Base-by-base conservation (phyloP, 257 asterid species). In the Jacaranda copaia region DNA sequence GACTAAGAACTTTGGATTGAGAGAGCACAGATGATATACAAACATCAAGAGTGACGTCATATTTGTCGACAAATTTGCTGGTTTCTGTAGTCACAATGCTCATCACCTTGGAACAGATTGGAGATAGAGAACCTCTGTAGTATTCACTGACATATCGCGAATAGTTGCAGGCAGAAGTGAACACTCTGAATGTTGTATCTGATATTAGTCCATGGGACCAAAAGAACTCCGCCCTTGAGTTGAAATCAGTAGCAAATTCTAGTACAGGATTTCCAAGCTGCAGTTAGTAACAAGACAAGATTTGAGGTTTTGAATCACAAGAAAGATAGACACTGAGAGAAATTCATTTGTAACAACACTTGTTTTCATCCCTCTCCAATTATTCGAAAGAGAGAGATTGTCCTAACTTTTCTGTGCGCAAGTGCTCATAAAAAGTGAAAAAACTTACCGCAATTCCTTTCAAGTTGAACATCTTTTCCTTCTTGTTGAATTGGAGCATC, bases 201-300 rank as follows among this genome's bases (percentile, higher is more conserved):
- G 97, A 92, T 62, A 92, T 92, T 68, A 92, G 79, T 46, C 97
- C 97, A 42, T 90, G 97, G 16, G 96, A 92, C 96, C 96, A 92
- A 65, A 88, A 90, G 83, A 78, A 90, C 82, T 92, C 94, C 0
- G 94, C 96, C 90, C 94, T 84, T 11, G 97, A 90, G 84, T 92
- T 92, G 79, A 87, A 84, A 43, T 92, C 97, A 0, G 96, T 90
- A 0, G 86, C 87, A 49, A 84, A 92, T 75, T 92, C 96, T 20
- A 92, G 84, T 0, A 90, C 89, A 38, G 97, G 96, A 77, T 92
- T 90, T 16, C 97, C 97, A 16, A 92, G 88, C 94, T 92, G 89
- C 84, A 85, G 9, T 25, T 25, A 25, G 32, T 68, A 48, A 8
- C 7, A 71, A 18, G 75, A 68, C 19, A 68, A 0, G 6, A 51